These are phyloP conservation scores for Didymellaceae sp. DNA, from an alignment of 2,329 filamentous ascomycete species.

Conservation along the genomic window DNA sequence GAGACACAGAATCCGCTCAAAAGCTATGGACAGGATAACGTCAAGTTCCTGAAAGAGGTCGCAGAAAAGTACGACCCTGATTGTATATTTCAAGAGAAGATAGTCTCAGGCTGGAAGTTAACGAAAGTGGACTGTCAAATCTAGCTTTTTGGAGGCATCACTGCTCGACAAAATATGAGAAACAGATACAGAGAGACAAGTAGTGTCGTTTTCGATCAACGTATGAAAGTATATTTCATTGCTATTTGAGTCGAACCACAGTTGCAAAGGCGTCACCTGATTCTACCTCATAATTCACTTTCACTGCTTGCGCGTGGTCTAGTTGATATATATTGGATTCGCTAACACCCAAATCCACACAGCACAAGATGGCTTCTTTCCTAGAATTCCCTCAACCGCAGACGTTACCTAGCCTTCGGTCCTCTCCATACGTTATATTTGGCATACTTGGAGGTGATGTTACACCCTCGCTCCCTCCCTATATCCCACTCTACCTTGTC, in stretches of 20 bases:
- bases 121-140: too few relatives aligned
- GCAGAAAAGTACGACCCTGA: constrained; percentile 32
- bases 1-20: constrained; percentile 41
- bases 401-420: constrained; percentile 18
- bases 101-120: constrained; percentile 1
- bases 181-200: too few relatives aligned
- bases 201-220: too few relatives aligned
- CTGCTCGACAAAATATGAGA: too few relatives aligned
- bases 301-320: background rate
- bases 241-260: too few relatives aligned
- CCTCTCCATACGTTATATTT: constrained; percentile 34
- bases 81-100: constrained; percentile 33
- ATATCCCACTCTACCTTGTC: constrained; percentile 28
- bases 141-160: too few relatives aligned
- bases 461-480: constrained; percentile 21
- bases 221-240: too few relatives aligned
- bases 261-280: too few relatives aligned
- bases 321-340: background rate
- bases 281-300: background rate
- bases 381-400: constrained; percentile 26
- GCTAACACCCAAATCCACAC: too few relatives aligned
- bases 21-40: constrained; percentile 25
- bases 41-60: constrained; percentile 18
- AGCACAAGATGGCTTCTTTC: constrained; percentile 29
- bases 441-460: constrained; percentile 24